Conservation (phyloP, 129 eudicot genomes). For the Artemisia argyi region DNA sequence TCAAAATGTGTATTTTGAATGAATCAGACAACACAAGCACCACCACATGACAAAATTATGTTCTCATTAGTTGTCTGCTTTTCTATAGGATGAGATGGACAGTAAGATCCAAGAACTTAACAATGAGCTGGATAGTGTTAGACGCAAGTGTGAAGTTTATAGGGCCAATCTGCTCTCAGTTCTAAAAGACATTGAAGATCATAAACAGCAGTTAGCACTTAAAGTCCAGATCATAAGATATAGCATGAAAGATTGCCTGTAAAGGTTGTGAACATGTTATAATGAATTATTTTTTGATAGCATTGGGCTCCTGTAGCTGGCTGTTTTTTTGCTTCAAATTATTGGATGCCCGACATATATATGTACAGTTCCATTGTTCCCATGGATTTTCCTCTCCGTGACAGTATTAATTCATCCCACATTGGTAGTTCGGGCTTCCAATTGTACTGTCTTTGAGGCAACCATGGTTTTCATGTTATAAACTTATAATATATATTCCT, state of each 20-base stretch:
- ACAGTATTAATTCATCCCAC: no score
- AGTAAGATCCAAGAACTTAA: conserved; percentile 48
- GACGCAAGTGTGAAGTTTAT: conserved; percentile 57
- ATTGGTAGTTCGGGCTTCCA: no score
- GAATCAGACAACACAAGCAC: not conserved
- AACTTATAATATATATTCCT: no score
- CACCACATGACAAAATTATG: conserved; percentile 7
- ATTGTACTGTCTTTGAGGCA: no score
- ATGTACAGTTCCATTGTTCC: conserved; percentile 13
- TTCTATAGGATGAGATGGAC: conserved; percentile 65
- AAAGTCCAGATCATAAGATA: conserved; percentile 60
- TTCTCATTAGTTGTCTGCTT: conserved; percentile 24
- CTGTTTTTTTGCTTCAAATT: conserved; percentile 10
- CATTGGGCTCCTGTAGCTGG: not conserved
- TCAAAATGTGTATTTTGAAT: not conserved
- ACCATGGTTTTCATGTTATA: no score
- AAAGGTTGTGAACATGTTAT: conserved; percentile 30
- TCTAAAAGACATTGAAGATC: conserved; percentile 62
- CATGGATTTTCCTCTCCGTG: not conserved
- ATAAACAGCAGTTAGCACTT: conserved; percentile 57
- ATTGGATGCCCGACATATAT: conserved; percentile 15
- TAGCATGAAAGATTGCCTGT: conserved; percentile 49
- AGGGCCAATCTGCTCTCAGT: conserved; percentile 57
- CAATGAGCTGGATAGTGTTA: conserved; percentile 50
- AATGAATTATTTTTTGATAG: not conserved